Evolutionary conservation across 257 asterid genomes (phyloP).

Genomic region (Jasminum sambac): DNA sequence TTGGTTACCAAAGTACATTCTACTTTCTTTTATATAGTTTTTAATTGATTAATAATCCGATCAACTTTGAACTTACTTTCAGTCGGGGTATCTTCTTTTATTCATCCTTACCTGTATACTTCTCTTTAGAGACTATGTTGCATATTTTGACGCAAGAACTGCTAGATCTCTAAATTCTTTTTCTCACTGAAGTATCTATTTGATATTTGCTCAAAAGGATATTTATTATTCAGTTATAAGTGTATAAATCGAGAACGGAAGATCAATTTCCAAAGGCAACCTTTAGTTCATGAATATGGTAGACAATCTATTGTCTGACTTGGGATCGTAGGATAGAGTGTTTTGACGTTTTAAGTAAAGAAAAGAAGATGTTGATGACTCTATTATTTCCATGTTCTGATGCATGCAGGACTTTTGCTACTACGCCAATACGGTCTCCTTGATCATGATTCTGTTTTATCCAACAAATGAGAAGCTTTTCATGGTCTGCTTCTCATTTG

Average conservation of each 20-base stretch:
- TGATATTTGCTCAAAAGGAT: neutral
- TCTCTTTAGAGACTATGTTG: no score
- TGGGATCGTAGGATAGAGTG: neutral
- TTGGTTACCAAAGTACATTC: neutral
- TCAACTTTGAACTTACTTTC: neutral
- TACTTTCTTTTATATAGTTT: neutral
- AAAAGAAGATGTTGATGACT: conserved; percentile 16
- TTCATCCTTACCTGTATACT: no score
- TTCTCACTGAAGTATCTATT: neutral
- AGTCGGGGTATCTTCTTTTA: neutral
- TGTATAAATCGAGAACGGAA: neutral
- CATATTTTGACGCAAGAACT: neutral
- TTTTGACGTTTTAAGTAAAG: neutral
- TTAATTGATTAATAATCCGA: neutral
- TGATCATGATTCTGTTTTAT: conserved; percentile 72
- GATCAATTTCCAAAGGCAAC: neutral
- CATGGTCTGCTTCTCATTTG: conserved; percentile 98
- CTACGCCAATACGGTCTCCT: conserved; percentile 88
- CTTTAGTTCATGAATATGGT: neutral
- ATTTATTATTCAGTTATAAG: neutral
- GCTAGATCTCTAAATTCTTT: no score
- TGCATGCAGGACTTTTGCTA: conserved; percentile 90
- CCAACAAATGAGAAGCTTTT: conserved; percentile 87
- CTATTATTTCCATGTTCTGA: conserved; percentile 12
- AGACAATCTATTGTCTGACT: neutral